A percentile compares a stretch with the other conserved stretches of the same genome.
phyloP scores from a whole-genome alignment of 805 yeast species.

The Lachancea dasiensis region DNA sequence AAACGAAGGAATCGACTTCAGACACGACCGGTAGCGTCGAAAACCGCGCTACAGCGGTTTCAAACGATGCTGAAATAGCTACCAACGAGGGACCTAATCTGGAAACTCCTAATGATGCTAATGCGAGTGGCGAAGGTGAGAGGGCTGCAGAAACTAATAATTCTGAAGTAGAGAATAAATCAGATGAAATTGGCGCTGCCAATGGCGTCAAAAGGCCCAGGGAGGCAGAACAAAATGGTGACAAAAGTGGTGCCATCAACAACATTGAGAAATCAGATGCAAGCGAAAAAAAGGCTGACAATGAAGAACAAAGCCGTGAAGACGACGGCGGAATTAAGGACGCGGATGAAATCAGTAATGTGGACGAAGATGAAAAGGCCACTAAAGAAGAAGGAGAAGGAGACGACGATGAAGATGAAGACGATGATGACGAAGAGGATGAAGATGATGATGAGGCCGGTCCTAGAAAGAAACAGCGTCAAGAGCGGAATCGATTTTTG shows the following conservation, averaged over 20 bases:
- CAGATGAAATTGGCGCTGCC: neutral
- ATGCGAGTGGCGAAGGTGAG: neutral
- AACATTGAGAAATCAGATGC: neutral
- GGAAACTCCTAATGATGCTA: neutral
- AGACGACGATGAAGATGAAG: slow-evolving; percentile 40
- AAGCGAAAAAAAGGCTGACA: neutral
- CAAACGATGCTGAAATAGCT: neutral
- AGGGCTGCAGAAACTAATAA: neutral
- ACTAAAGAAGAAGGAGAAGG: slow-evolving; percentile 34
- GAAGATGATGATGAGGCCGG: slow-evolving; percentile 48
- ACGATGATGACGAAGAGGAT: slow-evolving; percentile 54
- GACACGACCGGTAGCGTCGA: neutral
- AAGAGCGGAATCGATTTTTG: slow-evolving; percentile 72
- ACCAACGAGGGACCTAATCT: neutral
- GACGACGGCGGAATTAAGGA: slow-evolving; percentile 4
- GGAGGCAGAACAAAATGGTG: slow-evolving; percentile 18
- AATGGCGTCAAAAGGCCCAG: slow-evolving; percentile 14
- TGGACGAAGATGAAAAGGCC: slow-evolving; percentile 25
- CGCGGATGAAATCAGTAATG: neutral
- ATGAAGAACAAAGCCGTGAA: neutral
- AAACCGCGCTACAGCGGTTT: neutral
- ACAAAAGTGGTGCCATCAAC: neutral
- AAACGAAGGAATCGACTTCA: neutral
- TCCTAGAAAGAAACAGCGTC: slow-evolving; percentile 41
- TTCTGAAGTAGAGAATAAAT: slow-evolving; percentile 5